A percentile compares a stretch with the other conserved stretches of the same genome.
Conservation (phyloP, 257 asterid genomes). For the Rubia yunnanensis region DNA sequence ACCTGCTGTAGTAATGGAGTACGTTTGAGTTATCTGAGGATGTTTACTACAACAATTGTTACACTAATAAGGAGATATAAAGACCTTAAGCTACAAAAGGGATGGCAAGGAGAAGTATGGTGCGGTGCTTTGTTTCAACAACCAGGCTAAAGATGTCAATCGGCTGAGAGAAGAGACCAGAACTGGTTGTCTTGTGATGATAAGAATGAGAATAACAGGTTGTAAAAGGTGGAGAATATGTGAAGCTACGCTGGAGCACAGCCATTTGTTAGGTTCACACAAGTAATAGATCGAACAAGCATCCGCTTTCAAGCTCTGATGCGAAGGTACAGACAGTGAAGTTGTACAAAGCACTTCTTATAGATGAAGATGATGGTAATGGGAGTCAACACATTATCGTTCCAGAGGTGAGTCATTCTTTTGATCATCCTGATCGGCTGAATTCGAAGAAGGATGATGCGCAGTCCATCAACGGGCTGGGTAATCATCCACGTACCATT, state of each 20-base stretch:
- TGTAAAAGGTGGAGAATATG: slow-evolving; percentile 69
- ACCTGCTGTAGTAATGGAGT: slow-evolving; percentile 76
- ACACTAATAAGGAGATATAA: slow-evolving; percentile 68
- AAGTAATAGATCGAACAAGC: slow-evolving; percentile 46
- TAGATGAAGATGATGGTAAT: slow-evolving; percentile 34
- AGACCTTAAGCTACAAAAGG: slow-evolving; percentile 82
- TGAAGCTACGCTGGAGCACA: slow-evolving; percentile 66
- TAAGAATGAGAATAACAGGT: slow-evolving; percentile 62
- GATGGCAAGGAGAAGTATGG: slow-evolving; percentile 90
- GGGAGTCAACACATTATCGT: slow-evolving; percentile 33
- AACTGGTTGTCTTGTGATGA: slow-evolving; percentile 80
- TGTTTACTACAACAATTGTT: slow-evolving; percentile 68
- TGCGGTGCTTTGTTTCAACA: slow-evolving; percentile 81
- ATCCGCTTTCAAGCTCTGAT: slow-evolving; percentile 37
- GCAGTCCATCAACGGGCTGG: slow-evolving; percentile 48
- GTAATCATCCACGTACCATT: slow-evolving; percentile 52
- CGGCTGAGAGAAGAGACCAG: slow-evolving; percentile 78
- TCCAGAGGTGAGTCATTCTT: slow-evolving; percentile 23
- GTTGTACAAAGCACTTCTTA: slow-evolving; percentile 47
- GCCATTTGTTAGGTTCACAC: slow-evolving; percentile 55
- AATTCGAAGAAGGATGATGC: slow-evolving; percentile 50
- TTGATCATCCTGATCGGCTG: slow-evolving; percentile 35
- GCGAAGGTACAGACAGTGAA: slow-evolving; percentile 56
- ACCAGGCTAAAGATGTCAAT: slow-evolving; percentile 70
- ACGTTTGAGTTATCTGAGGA: slow-evolving; percentile 80